phyloP scores from a whole-genome alignment of 495 filamentous ascomycete genomes.

The Penicillium ochrochloron region DNA sequence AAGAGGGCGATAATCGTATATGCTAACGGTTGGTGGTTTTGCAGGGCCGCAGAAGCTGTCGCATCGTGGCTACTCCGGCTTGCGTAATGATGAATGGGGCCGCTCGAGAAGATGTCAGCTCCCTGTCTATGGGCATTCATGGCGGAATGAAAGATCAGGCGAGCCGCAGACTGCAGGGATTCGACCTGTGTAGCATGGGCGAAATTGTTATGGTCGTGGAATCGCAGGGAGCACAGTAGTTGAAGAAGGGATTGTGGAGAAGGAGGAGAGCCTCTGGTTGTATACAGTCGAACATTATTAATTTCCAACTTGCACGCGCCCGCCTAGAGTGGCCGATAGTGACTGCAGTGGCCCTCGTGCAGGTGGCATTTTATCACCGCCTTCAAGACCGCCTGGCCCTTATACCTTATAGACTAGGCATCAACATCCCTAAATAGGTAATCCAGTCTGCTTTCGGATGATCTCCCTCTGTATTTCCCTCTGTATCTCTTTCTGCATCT shows the following conservation, averaged over 20 bases:
- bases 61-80: conserved; percentile 43
- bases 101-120: conserved; percentile 39
- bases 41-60: conserved; percentile 31
- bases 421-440: too few species aligned
- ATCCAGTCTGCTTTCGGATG: too few species aligned
- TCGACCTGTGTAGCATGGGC: conserved; percentile 28
- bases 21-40: conserved; percentile 33
- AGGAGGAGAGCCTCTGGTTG: conserved; percentile 6
- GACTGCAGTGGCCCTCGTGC: too few species aligned
- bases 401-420: too few species aligned
- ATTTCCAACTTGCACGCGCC: not conserved
- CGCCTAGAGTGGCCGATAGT: too few species aligned
- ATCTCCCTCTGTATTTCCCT: too few species aligned
- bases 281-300: conserved; percentile 16
- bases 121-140: conserved; percentile 49
- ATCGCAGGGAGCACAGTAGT: conserved; percentile 5
- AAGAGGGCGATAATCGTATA: conserved; percentile 31
- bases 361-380: too few species aligned
- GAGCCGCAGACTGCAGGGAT: conserved; percentile 31
- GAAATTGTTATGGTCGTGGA: conserved; percentile 7
- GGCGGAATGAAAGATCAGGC: conserved; percentile 32
- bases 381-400: too few species aligned
- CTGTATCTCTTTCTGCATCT: too few species aligned
- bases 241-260: conserved; percentile 22
- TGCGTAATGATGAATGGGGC: conserved; percentile 33